Percentiles rank a stretch among this genome's conserved stretches.
These are phyloP conservation scores for Neurospora sublineolata DNA, from an alignment of 495 filamentous ascomycete genomes.

Conservation along the genomic window DNA sequence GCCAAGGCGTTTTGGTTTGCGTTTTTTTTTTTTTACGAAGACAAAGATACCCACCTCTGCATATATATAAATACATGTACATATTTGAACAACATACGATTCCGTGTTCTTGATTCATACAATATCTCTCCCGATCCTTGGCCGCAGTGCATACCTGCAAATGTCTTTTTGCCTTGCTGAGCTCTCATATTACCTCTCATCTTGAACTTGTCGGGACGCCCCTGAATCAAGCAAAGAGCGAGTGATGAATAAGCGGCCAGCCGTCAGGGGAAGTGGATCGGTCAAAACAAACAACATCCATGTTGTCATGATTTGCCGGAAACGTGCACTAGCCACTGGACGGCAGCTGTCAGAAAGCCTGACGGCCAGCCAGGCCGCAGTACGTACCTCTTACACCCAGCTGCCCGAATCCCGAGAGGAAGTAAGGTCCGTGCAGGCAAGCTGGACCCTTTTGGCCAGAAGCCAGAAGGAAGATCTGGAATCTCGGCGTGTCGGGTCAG, in stretches of 20 bases:
- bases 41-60: not conserved
- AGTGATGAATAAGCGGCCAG: not conserved
- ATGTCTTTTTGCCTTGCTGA: not conserved
- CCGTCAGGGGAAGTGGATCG: not conserved
- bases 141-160: not conserved
- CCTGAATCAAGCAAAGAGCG: not conserved
- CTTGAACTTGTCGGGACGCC: not conserved
- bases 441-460: not conserved
- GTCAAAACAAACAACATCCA: not conserved
- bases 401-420: not conserved
- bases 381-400: not conserved
- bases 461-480: not conserved
- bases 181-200: not conserved
- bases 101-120: not conserved
- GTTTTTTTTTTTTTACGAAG: not conserved
- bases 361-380: not conserved
- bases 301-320: not conserved
- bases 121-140: not conserved
- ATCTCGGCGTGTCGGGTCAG: not conserved
- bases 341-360: not conserved
- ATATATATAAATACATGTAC: not conserved
- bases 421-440: not conserved
- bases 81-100: not conserved
- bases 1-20: not conserved
- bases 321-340: not conserved